Percentiles rank a stretch among this genome's conserved stretches.
Conservation (phyloP, 495 filamentous ascomycete species). For the Penicillium desertorum region DNA sequence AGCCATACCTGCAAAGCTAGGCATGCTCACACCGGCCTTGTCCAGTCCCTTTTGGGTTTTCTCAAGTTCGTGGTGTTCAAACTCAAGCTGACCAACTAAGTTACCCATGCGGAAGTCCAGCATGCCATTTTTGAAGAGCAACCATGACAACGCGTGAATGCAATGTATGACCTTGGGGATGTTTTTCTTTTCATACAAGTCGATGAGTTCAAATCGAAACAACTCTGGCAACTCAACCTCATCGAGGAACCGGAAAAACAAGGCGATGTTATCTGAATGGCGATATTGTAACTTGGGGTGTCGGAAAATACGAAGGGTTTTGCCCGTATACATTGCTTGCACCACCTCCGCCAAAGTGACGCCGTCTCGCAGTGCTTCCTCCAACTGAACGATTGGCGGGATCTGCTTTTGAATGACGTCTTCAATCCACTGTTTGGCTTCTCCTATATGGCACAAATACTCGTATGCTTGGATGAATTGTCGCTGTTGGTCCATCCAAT, state of each 20-base stretch:
- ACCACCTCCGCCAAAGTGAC: constrained; percentile 97
- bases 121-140: constrained; percentile 90
- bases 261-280: constrained; percentile 94
- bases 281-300: constrained; percentile 83
- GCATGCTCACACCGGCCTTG: constrained; percentile 91
- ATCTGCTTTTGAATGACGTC: constrained; percentile 86
- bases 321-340: constrained; percentile 77
- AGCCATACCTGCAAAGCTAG: constrained; percentile 95
- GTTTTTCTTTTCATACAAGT: constrained; percentile 99
- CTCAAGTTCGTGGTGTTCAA: constrained; percentile 96
- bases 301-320: constrained; percentile 78
- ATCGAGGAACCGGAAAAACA: constrained; percentile 90
- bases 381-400: constrained; percentile 92
- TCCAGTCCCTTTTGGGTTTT: constrained; percentile 95
- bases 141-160: constrained; percentile 94
- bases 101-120: constrained; percentile 98
- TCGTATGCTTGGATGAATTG: constrained; percentile 98
- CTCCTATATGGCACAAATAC: constrained; percentile 98
- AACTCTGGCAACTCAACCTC: constrained; percentile 94
- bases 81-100: constrained; percentile 92
- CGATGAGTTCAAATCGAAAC: constrained; percentile 97
- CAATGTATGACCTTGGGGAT: constrained; percentile 99
- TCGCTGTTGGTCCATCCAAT: constrained; percentile 98
- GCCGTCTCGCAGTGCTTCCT: constrained; percentile 90
- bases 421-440: constrained; percentile 99